phyloP scores from a whole-genome alignment of 179 eudicot species.

The Spinacia oleracea region DNA sequence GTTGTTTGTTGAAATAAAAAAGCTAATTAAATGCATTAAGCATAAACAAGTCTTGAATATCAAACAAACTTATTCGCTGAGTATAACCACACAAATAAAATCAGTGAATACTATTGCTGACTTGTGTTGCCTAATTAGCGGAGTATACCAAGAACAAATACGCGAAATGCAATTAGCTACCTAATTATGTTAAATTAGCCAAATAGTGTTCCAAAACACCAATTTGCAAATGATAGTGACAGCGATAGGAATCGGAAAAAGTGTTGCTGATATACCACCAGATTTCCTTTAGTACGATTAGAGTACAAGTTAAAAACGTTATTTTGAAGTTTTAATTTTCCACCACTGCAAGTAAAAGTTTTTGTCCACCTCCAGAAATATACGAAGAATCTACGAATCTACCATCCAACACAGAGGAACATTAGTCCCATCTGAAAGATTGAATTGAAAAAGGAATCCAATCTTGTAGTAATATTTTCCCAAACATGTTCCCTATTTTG shows the following conservation, averaged over 20 bases:
- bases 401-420: neutral
- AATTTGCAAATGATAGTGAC: no score
- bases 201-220: no score
- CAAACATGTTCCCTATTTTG: neutral
- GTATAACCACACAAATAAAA: neutral
- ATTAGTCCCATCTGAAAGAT: neutral
- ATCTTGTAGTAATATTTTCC: neutral
- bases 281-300: neutral
- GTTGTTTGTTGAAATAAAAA: neutral
- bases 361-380: neutral
- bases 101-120: no score
- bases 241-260: neutral
- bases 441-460: neutral
- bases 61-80: neutral
- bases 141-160: no score
- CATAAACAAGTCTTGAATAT: neutral
- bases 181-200: no score
- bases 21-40: neutral
- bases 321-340: neutral
- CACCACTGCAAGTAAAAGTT: neutral
- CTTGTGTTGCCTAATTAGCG: no score
- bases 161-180: no score
- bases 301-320: neutral
- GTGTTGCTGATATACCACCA: neutral
- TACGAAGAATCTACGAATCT: neutral